Conservation (phyloP, 805 yeast species). For the Tetrapisispora phaffii region DNA sequence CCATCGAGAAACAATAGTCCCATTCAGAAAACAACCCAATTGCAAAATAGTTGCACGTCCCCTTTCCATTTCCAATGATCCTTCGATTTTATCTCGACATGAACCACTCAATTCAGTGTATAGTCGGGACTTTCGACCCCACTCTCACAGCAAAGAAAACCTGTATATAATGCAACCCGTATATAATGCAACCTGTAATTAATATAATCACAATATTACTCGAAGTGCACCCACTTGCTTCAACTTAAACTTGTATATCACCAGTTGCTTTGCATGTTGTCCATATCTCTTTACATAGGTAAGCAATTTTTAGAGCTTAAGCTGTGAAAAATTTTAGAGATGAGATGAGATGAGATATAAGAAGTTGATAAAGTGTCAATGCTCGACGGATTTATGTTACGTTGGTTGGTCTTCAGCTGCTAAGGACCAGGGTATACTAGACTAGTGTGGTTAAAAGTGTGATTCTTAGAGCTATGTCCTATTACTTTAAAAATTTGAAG, state of each 20-base stretch:
- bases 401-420: too few relatives aligned
- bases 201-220: background rate
- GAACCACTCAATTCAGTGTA: too few relatives aligned
- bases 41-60: too few relatives aligned
- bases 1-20: slow-evolving; percentile 35
- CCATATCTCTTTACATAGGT: background rate
- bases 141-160: background rate
- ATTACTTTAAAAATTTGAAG: slow-evolving; percentile 24
- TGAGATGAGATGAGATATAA: slow-evolving; percentile 8
- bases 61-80: too few relatives aligned
- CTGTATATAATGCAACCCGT: background rate
- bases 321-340: slow-evolving; percentile 5
- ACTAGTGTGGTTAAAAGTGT: background rate
- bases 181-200: background rate
- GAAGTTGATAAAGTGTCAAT: background rate
- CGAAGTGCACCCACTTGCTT: background rate
- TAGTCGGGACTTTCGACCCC: too few relatives aligned
- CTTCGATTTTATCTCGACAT: too few relatives aligned
- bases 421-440: background rate
- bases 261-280: too few relatives aligned
- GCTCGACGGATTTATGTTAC: too few relatives aligned
- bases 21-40: too few relatives aligned
- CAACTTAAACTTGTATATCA: too few relatives aligned
- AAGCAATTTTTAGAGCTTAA: background rate
- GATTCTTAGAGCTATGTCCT: slow-evolving; percentile 16